Conservation (phyloP, 140 eudicot genomes). For the Bidens hawaiensis region DNA sequence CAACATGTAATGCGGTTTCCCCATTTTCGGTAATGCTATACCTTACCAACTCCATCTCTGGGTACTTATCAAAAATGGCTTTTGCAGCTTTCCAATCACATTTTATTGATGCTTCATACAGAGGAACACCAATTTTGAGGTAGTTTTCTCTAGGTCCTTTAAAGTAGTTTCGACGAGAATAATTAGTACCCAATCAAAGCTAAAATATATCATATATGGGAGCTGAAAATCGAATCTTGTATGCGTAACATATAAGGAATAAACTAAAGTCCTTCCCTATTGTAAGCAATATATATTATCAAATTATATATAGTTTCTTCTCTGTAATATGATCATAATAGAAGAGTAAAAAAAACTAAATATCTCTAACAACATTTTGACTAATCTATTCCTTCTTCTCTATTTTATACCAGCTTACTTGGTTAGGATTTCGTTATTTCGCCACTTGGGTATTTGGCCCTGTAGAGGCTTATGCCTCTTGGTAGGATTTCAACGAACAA, state of each 20-base stretch:
- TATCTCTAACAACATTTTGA: no score
- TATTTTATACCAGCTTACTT: no score
- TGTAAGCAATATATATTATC: no score
- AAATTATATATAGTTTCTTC: no score
- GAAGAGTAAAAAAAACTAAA: no score
- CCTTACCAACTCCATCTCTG: background rate
- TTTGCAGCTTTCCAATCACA: constrained; percentile 31
- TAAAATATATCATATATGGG: background rate
- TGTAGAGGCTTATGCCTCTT: no score
- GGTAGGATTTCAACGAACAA: no score
- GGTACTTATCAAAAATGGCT: constrained; percentile 14
- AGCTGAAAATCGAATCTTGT: background rate
- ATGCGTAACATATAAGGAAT: background rate
- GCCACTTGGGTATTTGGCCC: no score
- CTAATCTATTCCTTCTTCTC: no score
- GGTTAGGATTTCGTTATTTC: no score
- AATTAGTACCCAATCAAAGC: background rate
- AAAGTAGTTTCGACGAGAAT: background rate
- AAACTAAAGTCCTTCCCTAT: no score
- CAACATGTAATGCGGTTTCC: constrained; percentile 40
- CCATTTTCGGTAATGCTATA: constrained; percentile 29
- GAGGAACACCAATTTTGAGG: constrained; percentile 18
- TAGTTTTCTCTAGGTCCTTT: background rate
- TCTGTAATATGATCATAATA: no score
- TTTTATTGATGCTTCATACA: constrained; percentile 28